Evolutionary conservation across 495 filamentous ascomycete genomes (phyloP), one percentile per base, ranked within the genome.

Genomic region (Podospora didyma): DNA sequence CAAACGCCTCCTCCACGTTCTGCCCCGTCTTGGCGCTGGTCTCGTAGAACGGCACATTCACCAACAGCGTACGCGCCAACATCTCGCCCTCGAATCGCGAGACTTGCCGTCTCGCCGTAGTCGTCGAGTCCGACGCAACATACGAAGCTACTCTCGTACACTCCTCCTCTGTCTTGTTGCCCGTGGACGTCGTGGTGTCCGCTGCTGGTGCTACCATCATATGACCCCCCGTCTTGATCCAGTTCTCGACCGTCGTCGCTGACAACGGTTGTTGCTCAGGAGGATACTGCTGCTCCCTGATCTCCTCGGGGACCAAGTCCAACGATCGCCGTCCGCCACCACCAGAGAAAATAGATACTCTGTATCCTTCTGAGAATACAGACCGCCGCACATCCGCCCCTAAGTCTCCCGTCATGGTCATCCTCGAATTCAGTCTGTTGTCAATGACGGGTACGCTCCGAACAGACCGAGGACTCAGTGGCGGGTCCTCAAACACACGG

Each of bases 21-120:
- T 64, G 55, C 2, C 64, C 64, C 45, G 64, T 64, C 51, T 59
- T 62, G 21, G 64, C 61, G 56, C 61, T 64, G 17, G 61, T 63
- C 56, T 67, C 64, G 50, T 50, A 57, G 23, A 64, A 62, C 6
- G 64, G 61, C 7, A 64, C 41, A 16, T 45, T 47, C 21, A 67
- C 49, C 28, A 56, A 24, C n/a, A 64, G 53, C 17, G 22, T 12
- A 11, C 56, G 52, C 9, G 64, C 56, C 24, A 63, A 21, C 35
- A 49, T 46, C 49, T 59, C 58, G 3, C 61, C 64, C 21, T 67
- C 64, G 12, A 58, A 23, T 24, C 42, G 17, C 22, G 58, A 62
- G 2, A 67, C 64, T 44, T 66, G 46, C 20, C 63, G 42, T 35
- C 39, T 58, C 12, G 53, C 51, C 14, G 51, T 17, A 10, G 52